These are phyloP conservation scores for Microcos paniculata DNA, from an alignment of 345 rosid genomes.

Conservation along the genomic window DNA sequence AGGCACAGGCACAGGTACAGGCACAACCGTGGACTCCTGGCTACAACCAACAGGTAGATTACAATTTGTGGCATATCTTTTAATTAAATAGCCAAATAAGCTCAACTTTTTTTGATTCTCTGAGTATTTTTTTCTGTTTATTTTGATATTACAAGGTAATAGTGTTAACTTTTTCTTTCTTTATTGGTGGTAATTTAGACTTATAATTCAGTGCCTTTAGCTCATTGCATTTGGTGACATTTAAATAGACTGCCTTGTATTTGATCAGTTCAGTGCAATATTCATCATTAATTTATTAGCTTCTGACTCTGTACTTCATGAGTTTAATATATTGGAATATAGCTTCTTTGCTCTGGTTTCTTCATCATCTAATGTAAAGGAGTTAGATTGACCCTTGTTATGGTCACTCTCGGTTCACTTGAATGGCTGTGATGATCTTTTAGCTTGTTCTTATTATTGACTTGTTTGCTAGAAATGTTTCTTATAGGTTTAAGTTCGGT, in stretches of 20 bases:
- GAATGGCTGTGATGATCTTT: background rate
- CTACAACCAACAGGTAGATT: slow-evolving; percentile 73
- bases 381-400: background rate
- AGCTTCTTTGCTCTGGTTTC: background rate
- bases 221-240: background rate
- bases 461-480: background rate
- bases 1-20: slow-evolving; percentile 53
- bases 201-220: background rate
- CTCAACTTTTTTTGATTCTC: background rate
- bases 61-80: background rate
- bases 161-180: too few species aligned
- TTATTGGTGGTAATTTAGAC: background rate
- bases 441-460: background rate
- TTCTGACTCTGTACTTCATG: background rate
- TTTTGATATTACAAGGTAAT: too few species aligned
- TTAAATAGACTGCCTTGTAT: background rate
- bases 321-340: background rate
- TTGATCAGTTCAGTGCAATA: background rate
- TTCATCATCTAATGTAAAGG: background rate
- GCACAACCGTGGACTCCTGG: slow-evolving; percentile 67
- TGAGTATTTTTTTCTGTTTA: background rate
- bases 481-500: background rate
- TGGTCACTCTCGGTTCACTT: background rate
- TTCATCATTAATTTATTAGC: background rate
- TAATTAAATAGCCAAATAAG: background rate